Evolutionary conservation across 2,329 filamentous ascomycete genomes (phyloP), one percentile per base, ranked within the genome.

Genomic region (Cytospora paraplurivora): DNA sequence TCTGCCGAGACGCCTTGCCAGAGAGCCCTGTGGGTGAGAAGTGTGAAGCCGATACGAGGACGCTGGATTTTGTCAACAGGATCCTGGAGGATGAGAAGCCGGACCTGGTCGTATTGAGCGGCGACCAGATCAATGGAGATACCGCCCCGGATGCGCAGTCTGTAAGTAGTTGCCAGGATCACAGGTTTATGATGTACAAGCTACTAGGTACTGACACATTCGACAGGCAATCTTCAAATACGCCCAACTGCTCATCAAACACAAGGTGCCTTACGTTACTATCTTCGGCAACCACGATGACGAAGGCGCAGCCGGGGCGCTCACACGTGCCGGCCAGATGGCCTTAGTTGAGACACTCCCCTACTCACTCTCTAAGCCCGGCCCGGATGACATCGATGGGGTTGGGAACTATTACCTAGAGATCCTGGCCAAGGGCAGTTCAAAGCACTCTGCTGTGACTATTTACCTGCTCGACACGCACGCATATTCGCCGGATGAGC

Each of bases 251-350:
- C 86, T 99, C 57, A 90, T 92, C 67, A 87, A 92, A 74, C 91
- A 91, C 74, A 92, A 92, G 71, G 92, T 98, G 44, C 95, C 95
- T 0, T 98, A 96, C 72, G 82, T 93, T 17, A 88, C 89, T 66
- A 98, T 99, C 65, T 97, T 98, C 72, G 95, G 95, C 62, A 99
- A 99, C 74, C 95, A 99, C 75, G 95, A 99, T 72, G 94, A 98
- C 71, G 94, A 98, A 79, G 88, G 89, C 17, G 64, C 64, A 38
- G 64, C 64, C 8, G 62, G 62, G 17, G 57, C 59, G 38, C 83
- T 97, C 68, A 86, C 88, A 17, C 89, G 95, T 62, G 80, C 84
- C 5, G 85, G 86, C 2, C 89, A 95, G 72, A 98, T 99, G 93
- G 82, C 87, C 4, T 82, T 99, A 15, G 87, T 97, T 70, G 88